phyloP scores from a whole-genome alignment of 2,329 filamentous ascomycete genomes.

The Xylariaceae sp. region DNA sequence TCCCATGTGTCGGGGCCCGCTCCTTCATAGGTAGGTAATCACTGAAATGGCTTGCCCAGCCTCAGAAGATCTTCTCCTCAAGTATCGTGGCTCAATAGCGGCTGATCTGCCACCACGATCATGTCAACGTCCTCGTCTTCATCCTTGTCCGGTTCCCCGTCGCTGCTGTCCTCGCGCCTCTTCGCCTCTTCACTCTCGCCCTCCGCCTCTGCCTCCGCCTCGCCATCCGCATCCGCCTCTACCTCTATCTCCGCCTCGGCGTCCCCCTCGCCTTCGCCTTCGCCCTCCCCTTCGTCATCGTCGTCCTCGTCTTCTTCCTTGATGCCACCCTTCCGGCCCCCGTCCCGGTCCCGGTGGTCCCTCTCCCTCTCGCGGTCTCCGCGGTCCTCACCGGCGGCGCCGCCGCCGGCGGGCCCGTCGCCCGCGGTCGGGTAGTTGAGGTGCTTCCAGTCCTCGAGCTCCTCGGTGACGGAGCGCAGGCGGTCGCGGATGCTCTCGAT shows the following conservation, averaged over 20 bases:
- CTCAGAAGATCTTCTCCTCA: too few species aligned
- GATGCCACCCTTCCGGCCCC: conserved; percentile 9
- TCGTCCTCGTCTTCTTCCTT: background rate
- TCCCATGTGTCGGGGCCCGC: too few species aligned
- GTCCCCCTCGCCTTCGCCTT: background rate
- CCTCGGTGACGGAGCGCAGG: conserved; percentile 83
- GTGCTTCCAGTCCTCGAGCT: conserved; percentile 90
- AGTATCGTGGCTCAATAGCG: too few species aligned
- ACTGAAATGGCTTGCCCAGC: too few species aligned
- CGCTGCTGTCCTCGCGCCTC: too few species aligned
- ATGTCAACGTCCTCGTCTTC: too few species aligned
- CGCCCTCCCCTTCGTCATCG: conserved; percentile 1
- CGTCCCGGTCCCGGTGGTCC: conserved; percentile 23
- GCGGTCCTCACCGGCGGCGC: conserved; percentile 26
- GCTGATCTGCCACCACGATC: too few species aligned
- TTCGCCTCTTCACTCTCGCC: too few species aligned
- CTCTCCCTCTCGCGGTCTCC: conserved; percentile 20
- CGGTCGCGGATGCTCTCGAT: conserved; percentile 93
- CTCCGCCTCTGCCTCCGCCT: too few species aligned
- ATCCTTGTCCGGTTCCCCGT: too few species aligned
- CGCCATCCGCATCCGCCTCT: background rate
- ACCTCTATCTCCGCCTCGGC: background rate
- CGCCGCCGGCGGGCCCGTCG: conserved; percentile 10
- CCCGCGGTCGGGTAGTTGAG: conserved; percentile 54
- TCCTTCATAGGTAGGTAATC: too few species aligned